Evolutionary conservation across 2,329 filamentous ascomycete genomes (phyloP).

Genomic region (Colletotrichum sp.): DNA sequence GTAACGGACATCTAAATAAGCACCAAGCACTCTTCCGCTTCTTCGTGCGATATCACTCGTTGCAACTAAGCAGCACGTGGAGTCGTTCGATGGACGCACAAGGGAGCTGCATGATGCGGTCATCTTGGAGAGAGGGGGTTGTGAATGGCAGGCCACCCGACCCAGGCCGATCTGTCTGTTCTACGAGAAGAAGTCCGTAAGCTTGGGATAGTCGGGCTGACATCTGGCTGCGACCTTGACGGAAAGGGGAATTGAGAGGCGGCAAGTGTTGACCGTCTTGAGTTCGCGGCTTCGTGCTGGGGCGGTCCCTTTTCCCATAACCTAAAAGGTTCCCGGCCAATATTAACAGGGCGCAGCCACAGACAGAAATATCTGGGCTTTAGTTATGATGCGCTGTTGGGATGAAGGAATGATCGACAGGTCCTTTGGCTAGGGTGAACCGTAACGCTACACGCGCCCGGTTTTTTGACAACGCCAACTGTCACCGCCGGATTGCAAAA

Average conservation of each 20-base stretch:
- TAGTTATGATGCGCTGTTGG: neutral
- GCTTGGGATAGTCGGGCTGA: neutral
- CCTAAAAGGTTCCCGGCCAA: neutral
- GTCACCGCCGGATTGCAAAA: neutral
- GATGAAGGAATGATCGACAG: conserved; percentile 10
- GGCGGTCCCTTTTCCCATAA: neutral
- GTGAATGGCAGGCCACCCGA: conserved; percentile 5
- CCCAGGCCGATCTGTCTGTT: neutral
- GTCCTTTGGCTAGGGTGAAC: neutral
- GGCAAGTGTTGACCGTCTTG: neutral
- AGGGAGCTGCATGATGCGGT: conserved; percentile 17
- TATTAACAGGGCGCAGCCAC: neutral
- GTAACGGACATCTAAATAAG: conserved; percentile 13
- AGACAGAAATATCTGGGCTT: neutral
- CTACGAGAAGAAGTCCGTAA: neutral
- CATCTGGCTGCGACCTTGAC: neutral
- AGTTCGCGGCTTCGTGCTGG: neutral
- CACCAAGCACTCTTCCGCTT: neutral
- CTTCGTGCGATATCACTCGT: neutral
- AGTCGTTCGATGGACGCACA: conserved; percentile 5
- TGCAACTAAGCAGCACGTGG: conserved; percentile 1
- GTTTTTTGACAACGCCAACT: neutral
- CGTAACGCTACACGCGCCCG: neutral
- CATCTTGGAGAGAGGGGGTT: conserved; percentile 5
- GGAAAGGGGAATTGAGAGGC: neutral